phyloP scores from a whole-genome alignment of 140 eudicot genomes.

The Ambrosia hybrid region DNA sequence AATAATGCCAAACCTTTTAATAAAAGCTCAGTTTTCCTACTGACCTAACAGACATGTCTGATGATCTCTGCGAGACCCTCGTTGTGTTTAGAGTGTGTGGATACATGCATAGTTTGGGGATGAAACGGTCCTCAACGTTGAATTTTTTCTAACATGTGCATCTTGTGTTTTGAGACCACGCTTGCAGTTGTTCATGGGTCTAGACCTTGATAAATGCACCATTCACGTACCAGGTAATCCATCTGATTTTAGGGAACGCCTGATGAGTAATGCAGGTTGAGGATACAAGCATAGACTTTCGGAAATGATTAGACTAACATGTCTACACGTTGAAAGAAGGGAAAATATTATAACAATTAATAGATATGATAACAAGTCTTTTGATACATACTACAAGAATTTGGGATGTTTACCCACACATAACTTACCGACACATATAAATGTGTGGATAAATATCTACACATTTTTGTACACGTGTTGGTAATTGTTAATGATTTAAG shows the following conservation, averaged over 20 bases:
- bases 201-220: constrained; percentile 55
- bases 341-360: background rate
- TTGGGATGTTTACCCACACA: too few relatives aligned
- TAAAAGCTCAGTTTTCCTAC: constrained; percentile 80
- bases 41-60: constrained; percentile 89
- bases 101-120: constrained; percentile 76
- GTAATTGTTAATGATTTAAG: too few relatives aligned
- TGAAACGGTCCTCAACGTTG: constrained; percentile 87
- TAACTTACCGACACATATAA: too few relatives aligned
- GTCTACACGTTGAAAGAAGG: constrained; percentile 41
- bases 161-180: constrained; percentile 75
- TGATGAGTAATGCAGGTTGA: constrained; percentile 92
- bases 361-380: too few relatives aligned
- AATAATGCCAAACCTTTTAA: too few relatives aligned
- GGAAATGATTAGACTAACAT: constrained; percentile 74
- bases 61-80: constrained; percentile 95
- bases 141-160: constrained; percentile 87
- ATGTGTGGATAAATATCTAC: too few relatives aligned
- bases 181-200: constrained; percentile 88
- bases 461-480: too few relatives aligned
- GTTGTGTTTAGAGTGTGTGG: constrained; percentile 79
- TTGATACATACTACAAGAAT: too few relatives aligned
- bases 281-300: constrained; percentile 87
- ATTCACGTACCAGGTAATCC: background rate
- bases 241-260: constrained; percentile 58